phyloP scores from a whole-genome alignment of 2,329 filamentous ascomycete genomes.

The Apiospora sp. region DNA sequence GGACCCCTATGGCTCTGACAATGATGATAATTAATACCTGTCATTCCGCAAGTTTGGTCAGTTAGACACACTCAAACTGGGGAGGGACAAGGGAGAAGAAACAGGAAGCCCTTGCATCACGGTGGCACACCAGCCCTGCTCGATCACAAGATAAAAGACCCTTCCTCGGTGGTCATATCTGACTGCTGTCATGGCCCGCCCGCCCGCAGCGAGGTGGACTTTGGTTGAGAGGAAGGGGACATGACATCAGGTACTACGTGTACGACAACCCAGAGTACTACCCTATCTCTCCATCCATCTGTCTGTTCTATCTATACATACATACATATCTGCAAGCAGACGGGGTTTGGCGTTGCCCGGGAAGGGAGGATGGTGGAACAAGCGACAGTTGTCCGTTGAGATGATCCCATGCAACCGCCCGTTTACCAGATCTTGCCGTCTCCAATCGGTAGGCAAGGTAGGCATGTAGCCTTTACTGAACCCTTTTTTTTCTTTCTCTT shows the following conservation, averaged over 20 bases:
- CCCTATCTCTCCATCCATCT: neutral
- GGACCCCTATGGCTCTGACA: no score
- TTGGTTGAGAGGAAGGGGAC: neutral
- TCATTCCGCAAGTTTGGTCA: neutral
- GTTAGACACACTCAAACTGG: neutral
- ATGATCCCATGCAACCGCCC: slow-evolving; percentile 20
- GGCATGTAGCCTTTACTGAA: neutral
- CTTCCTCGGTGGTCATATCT: neutral
- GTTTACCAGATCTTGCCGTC: slow-evolving; percentile 15
- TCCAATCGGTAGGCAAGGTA: neutral
- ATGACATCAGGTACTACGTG: neutral
- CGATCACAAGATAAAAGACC: neutral
- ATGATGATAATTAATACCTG: no score
- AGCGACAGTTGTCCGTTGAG: slow-evolving; percentile 17
- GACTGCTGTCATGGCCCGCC: neutral
- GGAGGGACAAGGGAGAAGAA: neutral
- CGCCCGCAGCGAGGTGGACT: no score
- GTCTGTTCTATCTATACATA: neutral
- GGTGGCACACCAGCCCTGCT: neutral
- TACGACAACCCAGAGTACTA: no score
- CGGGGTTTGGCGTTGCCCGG: neutral
- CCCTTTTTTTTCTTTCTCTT: neutral
- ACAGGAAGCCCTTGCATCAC: slow-evolving; percentile 3
- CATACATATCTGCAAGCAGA: neutral
- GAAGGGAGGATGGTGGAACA: neutral